Percentiles rank a stretch among this genome's conserved stretches.
Conservation (phyloP, 306 rosid genomes). For the Abrus pulchellus region DNA sequence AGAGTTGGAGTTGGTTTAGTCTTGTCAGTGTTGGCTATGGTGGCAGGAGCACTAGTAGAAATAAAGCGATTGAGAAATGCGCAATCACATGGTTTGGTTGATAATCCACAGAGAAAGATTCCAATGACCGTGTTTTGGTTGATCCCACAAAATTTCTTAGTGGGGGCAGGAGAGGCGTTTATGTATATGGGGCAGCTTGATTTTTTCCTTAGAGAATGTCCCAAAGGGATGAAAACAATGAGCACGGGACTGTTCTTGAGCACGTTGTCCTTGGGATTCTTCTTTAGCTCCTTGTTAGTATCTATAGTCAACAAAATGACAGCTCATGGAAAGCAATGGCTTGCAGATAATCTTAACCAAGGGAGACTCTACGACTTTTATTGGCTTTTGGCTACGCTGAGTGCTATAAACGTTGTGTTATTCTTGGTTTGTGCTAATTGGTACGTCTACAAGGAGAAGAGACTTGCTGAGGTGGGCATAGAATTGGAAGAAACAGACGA, state of each 20-base stretch:
- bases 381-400: constrained; percentile 79
- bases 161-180: constrained; percentile 90
- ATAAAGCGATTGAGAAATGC: constrained; percentile 63
- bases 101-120: constrained; percentile 49
- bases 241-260: constrained; percentile 92
- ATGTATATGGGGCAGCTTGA: constrained; percentile 85
- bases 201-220: constrained; percentile 85
- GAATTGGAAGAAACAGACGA: constrained; percentile 64
- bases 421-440: constrained; percentile 77
- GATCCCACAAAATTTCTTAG: constrained; percentile 81
- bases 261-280: constrained; percentile 81
- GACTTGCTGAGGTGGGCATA: constrained; percentile 72
- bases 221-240: constrained; percentile 92
- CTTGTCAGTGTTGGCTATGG: constrained; percentile 68
- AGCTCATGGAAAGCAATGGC: constrained; percentile 69
- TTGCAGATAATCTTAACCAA: constrained; percentile 74
- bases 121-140: constrained; percentile 82
- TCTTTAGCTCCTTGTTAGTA: constrained; percentile 78
- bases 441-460: constrained; percentile 88
- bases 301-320: constrained; percentile 73
- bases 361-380: constrained; percentile 90
- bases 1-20: constrained; percentile 75
- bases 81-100: constrained; percentile 45
- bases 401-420: constrained; percentile 71
- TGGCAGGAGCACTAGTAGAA: constrained; percentile 66